phyloP scores from a whole-genome alignment of 78 protist genomes.

The Dictyostelium citrinum region DNA sequence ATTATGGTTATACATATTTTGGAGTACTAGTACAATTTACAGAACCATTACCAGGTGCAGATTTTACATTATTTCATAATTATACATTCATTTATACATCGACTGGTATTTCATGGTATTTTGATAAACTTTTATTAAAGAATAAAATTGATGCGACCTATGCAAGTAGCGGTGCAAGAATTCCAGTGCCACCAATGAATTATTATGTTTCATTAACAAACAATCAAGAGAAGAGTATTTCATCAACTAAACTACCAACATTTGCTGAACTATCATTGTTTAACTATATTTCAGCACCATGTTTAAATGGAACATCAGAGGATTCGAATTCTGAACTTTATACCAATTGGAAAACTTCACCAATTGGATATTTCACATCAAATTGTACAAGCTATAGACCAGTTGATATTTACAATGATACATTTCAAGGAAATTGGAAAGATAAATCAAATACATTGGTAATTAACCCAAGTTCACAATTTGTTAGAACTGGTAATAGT shows the following conservation, averaged over 20 bases:
- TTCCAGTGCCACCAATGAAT: slow-evolving; percentile 22
- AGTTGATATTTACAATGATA: neutral
- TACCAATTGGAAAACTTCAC: neutral
- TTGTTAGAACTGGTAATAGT: slow-evolving; percentile 15
- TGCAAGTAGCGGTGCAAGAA: neutral
- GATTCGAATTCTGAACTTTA: neutral
- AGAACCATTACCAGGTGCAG: slow-evolving; percentile 2
- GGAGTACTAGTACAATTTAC: neutral
- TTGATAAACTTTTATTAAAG: neutral
- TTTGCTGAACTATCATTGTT: neutral
- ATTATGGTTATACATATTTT: neutral
- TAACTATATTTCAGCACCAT: slow-evolving; percentile 2
- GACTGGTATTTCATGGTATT: neutral
- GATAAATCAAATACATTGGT: neutral
- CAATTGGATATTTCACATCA: slow-evolving; percentile 8
- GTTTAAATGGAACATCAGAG: neutral
- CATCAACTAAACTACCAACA: neutral
- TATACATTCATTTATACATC: neutral
- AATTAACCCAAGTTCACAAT: neutral
- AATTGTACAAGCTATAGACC: slow-evolving; percentile 32
- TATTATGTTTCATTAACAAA: neutral
- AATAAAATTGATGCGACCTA: neutral
- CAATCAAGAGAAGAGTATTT: neutral
- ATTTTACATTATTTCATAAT: neutral
- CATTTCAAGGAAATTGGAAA: neutral